phyloP scores from a whole-genome alignment of 768 basidiomycete species.

The Chalciporus pseudorubinellus region DNA sequence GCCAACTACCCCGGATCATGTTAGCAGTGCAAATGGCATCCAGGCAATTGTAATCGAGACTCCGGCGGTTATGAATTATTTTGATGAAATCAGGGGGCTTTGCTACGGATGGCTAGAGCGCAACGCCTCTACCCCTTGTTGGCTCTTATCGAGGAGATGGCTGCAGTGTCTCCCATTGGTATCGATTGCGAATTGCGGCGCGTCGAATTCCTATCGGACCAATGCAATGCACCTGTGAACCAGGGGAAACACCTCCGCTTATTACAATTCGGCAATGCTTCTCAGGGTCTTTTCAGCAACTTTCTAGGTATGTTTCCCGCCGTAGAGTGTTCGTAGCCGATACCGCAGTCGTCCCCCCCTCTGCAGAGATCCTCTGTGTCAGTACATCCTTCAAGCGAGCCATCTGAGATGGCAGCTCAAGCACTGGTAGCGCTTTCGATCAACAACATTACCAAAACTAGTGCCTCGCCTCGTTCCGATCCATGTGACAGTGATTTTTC shows the following conservation, averaged over 20 bases:
- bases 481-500: neutral
- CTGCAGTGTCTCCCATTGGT: neutral
- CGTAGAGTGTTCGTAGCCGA: neutral
- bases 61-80: neutral
- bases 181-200: neutral
- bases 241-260: neutral
- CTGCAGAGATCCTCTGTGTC: neutral
- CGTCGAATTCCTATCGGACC: neutral
- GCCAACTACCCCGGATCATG: neutral
- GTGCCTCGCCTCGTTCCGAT: neutral
- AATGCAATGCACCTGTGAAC: neutral
- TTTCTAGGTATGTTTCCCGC: conserved; percentile 5
- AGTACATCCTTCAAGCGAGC: neutral
- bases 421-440: neutral
- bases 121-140: conserved; percentile 1
- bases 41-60: neutral
- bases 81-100: conserved; percentile 6
- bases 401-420: neutral
- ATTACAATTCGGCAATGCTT: neutral
- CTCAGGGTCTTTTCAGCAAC: conserved; percentile 8
- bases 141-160: conserved; percentile 7
- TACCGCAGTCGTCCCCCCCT: neutral
- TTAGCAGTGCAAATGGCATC: conserved; percentile 1
- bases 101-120: conserved; percentile 10
- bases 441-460: neutral